Evolutionary conservation across 768 basidiomycete species (phyloP), one percentile per base, ranked within the genome.

Genomic region (Calocybe indica): DNA sequence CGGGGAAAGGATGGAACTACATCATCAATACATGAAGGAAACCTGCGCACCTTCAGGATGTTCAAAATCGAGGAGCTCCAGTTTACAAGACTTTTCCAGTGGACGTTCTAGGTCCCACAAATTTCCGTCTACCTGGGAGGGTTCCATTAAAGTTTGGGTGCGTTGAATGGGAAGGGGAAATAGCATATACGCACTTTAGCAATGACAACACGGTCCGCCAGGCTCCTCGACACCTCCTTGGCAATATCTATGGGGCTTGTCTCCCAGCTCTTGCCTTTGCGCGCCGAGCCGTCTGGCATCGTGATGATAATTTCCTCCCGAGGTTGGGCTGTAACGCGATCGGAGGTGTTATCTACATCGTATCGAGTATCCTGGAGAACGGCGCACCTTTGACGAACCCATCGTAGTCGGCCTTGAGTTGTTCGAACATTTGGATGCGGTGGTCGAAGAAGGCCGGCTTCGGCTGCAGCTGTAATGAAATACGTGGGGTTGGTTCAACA

Each of bases 31-130:
- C 5, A 10, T 12, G 33, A 28, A 9, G 42, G 13, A 28, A 34
- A 13, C 35, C 30, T 15, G 28, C 65, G 31, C 46, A 83, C 91
- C 92, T 72, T 94, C 92, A 2, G 85, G 82, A 58, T 92, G 77
- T 39, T 98, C 93, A 60, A 98, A 99, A 66, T 95, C 90, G 40
- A 98, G 74, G 12, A 99, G 61, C 54, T 92, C 83, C 22, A 99
- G 75, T 53, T 80, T 82, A 60, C 82, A 84, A 0, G 87, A 82
- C 37, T 72, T 72, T 68, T 98, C 95, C n/a, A 99, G 75, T 0
- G 96, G 95, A 48, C 96, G 78, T 54, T 94, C 90, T 15, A 99
- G 74, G 66, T 99, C 96, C 93, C 94, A 98, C 2, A 99, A 77
- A 40, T 75, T 72, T 42, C 82, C 88, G 53, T 95, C 76, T 42